These are phyloP conservation scores for Colletotrichum graminicola DNA, from an alignment of 2,329 filamentous ascomycete species.

Conservation along the genomic window DNA sequence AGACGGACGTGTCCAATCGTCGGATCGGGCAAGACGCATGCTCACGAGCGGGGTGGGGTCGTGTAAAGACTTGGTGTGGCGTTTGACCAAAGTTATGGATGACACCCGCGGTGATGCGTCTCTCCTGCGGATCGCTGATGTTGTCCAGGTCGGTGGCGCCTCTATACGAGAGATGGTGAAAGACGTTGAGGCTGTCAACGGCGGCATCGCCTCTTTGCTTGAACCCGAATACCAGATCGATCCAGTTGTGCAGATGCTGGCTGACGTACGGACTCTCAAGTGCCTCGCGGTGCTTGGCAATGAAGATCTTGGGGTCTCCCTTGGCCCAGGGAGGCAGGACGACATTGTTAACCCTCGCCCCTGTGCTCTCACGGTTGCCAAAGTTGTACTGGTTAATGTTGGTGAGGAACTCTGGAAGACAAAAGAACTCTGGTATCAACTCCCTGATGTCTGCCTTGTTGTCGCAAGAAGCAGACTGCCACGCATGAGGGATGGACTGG, in stretches of 20 bases:
- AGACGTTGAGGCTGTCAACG: constrained; percentile 92
- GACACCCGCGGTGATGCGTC: constrained; percentile 90
- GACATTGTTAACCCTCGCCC: constrained; percentile 85
- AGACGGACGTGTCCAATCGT: constrained; percentile 82
- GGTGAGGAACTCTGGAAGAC: constrained; percentile 92
- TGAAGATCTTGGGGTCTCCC: constrained; percentile 94
- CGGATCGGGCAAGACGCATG: constrained; percentile 72
- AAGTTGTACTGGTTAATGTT: constrained; percentile 97
- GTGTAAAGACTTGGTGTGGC: constrained; percentile 91
- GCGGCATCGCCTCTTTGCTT: constrained; percentile 96
- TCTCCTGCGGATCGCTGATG: constrained; percentile 89
- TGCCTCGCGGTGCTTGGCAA: constrained; percentile 94
- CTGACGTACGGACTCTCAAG: constrained; percentile 94
- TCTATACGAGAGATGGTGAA: constrained; percentile 94
- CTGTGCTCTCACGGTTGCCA: constrained; percentile 84
- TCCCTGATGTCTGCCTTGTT: constrained; percentile 97
- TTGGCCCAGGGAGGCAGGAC: constrained; percentile 96
- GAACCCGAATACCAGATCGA: constrained; percentile 92
- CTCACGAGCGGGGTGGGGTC: constrained; percentile 83
- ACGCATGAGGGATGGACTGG: constrained; percentile 90
- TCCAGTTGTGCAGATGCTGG: constrained; percentile 91
- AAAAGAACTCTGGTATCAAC: constrained; percentile 97
- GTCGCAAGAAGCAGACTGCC: constrained; percentile 88
- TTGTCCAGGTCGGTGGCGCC: constrained; percentile 93
- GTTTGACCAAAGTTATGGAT: constrained; percentile 99